Evolutionary conservation across 305 asterid species (phyloP).

Genomic region (Solanum hybrid): DNA sequence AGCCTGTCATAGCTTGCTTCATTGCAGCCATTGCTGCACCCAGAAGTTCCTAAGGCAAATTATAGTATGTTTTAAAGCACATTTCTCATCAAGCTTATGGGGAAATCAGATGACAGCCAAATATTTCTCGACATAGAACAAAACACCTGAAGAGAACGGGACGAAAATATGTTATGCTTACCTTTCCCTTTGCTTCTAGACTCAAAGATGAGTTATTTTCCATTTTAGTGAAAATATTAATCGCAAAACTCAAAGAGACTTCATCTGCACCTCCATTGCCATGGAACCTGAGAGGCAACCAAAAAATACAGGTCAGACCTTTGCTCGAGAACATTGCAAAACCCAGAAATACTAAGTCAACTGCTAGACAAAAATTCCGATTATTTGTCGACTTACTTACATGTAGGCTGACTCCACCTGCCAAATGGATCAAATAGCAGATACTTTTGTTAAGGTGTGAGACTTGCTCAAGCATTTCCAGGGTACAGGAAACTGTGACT

Average conservation of each 20-base stretch:
- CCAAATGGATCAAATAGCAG: not conserved
- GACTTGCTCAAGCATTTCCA: not conserved
- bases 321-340: not conserved
- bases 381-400: not conserved
- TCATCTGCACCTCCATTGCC: slow-evolving; percentile 57
- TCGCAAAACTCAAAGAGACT: slow-evolving; percentile 48
- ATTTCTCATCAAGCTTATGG: not conserved
- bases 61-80: slow-evolving; percentile 3
- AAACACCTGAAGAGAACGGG: slow-evolving; percentile 4
- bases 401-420: not conserved
- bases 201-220: slow-evolving; percentile 29
- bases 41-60: slow-evolving; percentile 49
- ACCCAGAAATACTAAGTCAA: not conserved
- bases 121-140: slow-evolving; percentile 1
- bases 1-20: slow-evolving; percentile 66
- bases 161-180: slow-evolving; percentile 16
- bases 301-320: slow-evolving; percentile 5
- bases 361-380: not conserved
- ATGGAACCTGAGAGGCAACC: slow-evolving; percentile 44
- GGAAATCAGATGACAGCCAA: slow-evolving; percentile 2
- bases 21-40: slow-evolving; percentile 56
- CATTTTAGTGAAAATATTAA: slow-evolving; percentile 52
- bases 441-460: not conserved
- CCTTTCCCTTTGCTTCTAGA: slow-evolving; percentile 24
- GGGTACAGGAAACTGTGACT: not conserved